A percentile compares a stretch with the other conserved stretches of the same genome.
Evolutionary conservation across 768 basidiomycete species (phyloP).

Genomic region (Pseudohyphozyma bogoriensis): DNA sequence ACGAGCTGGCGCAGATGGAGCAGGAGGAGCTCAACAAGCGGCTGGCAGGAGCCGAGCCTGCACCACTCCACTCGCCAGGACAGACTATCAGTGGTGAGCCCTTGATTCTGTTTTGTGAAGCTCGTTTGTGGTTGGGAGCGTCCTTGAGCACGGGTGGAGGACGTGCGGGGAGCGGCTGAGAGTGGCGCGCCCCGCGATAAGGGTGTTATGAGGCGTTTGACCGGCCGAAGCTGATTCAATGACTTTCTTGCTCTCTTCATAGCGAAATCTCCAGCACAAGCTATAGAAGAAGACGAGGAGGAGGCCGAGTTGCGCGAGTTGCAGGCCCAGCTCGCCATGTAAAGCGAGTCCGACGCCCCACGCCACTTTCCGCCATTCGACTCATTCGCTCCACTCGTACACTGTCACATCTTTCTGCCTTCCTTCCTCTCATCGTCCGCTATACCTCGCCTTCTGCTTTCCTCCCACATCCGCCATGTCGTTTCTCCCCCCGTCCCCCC

Average conservation of each 20-base stretch:
- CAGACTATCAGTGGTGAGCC: conserved; percentile 13
- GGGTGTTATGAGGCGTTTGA: not conserved
- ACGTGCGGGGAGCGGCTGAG: no score
- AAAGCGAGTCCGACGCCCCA: no score
- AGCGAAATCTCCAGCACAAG: conserved; percentile 36
- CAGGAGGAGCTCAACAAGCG: conserved; percentile 77
- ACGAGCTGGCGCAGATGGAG: conserved; percentile 76
- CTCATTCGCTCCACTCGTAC: no score
- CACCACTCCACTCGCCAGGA: conserved; percentile 71
- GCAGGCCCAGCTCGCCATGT: conserved; percentile 45
- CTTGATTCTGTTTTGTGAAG: not conserved
- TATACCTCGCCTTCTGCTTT: no score
- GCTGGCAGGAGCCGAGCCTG: conserved; percentile 76
- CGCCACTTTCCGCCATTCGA: no score
- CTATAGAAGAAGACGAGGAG: conserved; percentile 72
- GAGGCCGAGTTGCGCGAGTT: conserved; percentile 77
- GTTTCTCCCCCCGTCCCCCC: no score
- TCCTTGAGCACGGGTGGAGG: no score
- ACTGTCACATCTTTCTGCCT: not conserved
- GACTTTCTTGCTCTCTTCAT: conserved; percentile 35
- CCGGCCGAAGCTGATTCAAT: not conserved
- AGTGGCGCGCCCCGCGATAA: not conserved
- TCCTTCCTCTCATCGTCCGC: not conserved
- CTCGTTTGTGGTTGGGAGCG: no score
- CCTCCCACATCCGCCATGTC: no score